Conservation (phyloP, 805 yeast species). For the Schwanniomyces vanrijiae region DNA sequence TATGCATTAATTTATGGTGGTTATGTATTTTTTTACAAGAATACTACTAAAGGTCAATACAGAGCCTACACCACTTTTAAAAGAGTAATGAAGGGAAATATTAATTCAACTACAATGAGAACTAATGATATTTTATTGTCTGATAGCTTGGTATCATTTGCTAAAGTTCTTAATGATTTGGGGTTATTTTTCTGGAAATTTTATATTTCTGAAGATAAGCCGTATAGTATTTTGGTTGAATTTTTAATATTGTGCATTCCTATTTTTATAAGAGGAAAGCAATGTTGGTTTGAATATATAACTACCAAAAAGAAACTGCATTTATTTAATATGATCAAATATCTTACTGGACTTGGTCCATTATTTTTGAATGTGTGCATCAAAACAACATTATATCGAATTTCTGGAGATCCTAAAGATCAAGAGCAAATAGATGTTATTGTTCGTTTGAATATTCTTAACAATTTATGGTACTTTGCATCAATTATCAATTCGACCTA, state of each 20-base stretch:
- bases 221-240: conserved; percentile 32
- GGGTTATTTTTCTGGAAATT: conserved; percentile 51
- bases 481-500: conserved; percentile 67
- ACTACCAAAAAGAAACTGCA: conserved; percentile 54
- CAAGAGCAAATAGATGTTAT: conserved; percentile 12
- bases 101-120: conserved; percentile 56
- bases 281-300: conserved; percentile 72
- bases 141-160: conserved; percentile 82
- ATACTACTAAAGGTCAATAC: conserved; percentile 29
- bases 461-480: conserved; percentile 44
- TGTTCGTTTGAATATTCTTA: conserved; percentile 17
- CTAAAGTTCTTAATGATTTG: conserved; percentile 73
- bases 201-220: conserved; percentile 31
- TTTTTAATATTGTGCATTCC: conserved; percentile 51
- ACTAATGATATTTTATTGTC: conserved; percentile 80
- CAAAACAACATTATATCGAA: conserved; percentile 11
- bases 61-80: conserved; percentile 50
- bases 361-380: conserved; percentile 26
- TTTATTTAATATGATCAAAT: conserved; percentile 72
- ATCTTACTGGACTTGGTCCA: conserved; percentile 56
- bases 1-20: conserved; percentile 7
- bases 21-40: conserved; percentile 15
- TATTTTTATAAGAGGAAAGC: conserved; percentile 71
- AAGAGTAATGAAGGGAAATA: conserved; percentile 58
- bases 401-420: conserved; percentile 9